These are phyloP conservation scores for Austroboletus festivus DNA, from an alignment of 768 basidiomycete genomes.

Conservation along the genomic window DNA sequence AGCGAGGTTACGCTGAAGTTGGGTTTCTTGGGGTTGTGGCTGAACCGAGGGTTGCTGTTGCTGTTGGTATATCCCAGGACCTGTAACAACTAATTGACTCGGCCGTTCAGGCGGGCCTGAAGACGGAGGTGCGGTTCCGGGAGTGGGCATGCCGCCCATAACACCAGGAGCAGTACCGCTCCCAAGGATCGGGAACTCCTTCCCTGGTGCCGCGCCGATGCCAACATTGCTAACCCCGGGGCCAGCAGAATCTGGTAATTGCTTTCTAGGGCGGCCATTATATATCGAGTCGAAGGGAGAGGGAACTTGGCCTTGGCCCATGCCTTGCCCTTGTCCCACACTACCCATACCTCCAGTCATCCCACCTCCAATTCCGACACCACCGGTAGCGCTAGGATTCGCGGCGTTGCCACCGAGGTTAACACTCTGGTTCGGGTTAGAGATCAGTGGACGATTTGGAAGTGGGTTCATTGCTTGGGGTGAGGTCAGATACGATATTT, in stretches of 20 bases:
- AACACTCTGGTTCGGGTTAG: conserved; percentile 42
- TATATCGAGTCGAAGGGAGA: conserved; percentile 72
- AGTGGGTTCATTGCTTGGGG: conserved; percentile 97
- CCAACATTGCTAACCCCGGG: conserved; percentile 43
- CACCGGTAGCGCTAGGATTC: conserved; percentile 15
- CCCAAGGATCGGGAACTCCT: conserved; percentile 67
- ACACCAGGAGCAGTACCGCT: conserved; percentile 28
- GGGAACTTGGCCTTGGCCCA: conserved; percentile 21
- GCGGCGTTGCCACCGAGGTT: conserved; percentile 17
- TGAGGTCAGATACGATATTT: conserved; percentile 96
- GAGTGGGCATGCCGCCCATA: conserved; percentile 50
- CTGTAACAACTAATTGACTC: conserved; percentile 34
- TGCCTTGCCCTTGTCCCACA: conserved; percentile 16
- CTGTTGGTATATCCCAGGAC: conserved; percentile 41
- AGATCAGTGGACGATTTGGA: conserved; percentile 74
- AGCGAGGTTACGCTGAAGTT: conserved; percentile 19
- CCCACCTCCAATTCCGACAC: conserved; percentile 10
- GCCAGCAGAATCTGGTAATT: conserved; percentile 60
- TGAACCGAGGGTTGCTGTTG: conserved; percentile 29
- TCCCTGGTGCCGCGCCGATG: conserved; percentile 33
- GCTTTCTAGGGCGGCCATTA: conserved; percentile 79
- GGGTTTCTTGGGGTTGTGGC: conserved; percentile 29
- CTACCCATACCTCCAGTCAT: conserved; percentile 12
- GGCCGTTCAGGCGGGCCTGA: conserved; percentile 52
- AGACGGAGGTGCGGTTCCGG: conserved; percentile 47